Evolutionary conservation across 2,329 filamentous ascomycete genomes (phyloP), one percentile per base, ranked within the genome.

Genomic region (Chlorencoelia australis): DNA sequence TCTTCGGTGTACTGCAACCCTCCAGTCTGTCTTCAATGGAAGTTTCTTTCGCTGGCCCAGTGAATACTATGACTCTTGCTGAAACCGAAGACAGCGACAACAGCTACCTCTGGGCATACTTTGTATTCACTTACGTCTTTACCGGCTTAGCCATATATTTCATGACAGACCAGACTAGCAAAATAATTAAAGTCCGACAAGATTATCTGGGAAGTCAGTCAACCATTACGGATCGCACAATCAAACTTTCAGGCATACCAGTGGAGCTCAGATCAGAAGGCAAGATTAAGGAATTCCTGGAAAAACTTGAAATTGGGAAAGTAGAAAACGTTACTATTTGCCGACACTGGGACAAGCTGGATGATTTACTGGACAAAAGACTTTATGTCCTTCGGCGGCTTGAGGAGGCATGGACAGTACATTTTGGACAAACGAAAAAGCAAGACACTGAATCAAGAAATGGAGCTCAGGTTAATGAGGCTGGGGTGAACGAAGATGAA

Each of bases 51-150:
- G 6, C 25, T 19, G 22, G 31, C 21, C 20, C 37, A 30, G 2
- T 38, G 32, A 16, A 21, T 13, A 21, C 16, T 9, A 9, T 13
- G 21, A 27, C 10, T 26, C 24, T 36, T 4, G 24, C 29, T 10
- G 21, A 4, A 14, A 7, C 26, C 20, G 36, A 28, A 14, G 41
- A 37, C 4, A 36, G 42, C 14, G 37, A 40, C 7, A 37, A 40
- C 2, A 54, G 47, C 19, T 94, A 88, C 51, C 64, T 95, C 2
- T 95, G 89, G 87, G 83, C 89, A 52, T 95, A 96, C 54, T 73
- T 94, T 10, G 68, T 83, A n/a, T 98, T 98, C 51, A 84, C 87
- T 1, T 98, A 95, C 63, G 69, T 96, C 33, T 98, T 96, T 59
- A 89, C 82, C 5, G 75, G 67, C 2, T 62, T 96, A 27, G 82